Conservation (phyloP, 1,284 basidiomycete genomes). For the Apiotrichum sp. region DNA sequence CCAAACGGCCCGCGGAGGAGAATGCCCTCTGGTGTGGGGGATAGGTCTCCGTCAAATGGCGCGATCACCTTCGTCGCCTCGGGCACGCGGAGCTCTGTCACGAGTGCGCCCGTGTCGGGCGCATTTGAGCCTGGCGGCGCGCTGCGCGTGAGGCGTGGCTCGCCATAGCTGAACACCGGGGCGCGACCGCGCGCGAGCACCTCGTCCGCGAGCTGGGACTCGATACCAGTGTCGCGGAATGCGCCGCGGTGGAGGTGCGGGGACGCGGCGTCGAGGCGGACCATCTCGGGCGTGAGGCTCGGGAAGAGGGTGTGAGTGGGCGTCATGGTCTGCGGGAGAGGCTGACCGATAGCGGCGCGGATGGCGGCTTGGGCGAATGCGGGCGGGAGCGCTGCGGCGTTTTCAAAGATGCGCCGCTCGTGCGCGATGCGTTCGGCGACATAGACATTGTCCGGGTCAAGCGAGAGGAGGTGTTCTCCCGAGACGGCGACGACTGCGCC, state of each 20-base stretch:
- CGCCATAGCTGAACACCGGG: constrained; percentile 4
- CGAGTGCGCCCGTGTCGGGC: background rate
- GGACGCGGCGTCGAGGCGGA: constrained; percentile 4
- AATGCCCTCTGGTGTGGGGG: background rate
- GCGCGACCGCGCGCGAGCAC: background rate
- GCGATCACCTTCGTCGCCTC: background rate
- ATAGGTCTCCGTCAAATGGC: background rate
- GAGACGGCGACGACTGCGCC: constrained; percentile 7
- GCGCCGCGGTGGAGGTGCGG: constrained; percentile 5
- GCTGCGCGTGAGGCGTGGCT: constrained; percentile 2
- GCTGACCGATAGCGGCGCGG: background rate
- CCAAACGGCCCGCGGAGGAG: constrained; percentile 1
- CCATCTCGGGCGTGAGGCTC: background rate
- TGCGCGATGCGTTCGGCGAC: constrained; percentile 3
- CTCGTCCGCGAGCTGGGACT: background rate
- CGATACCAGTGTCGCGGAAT: background rate
- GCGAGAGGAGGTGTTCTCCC: constrained; percentile 3
- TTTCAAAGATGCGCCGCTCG: constrained; percentile 12
- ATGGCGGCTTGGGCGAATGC: constrained; percentile 1
- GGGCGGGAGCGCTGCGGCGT: background rate
- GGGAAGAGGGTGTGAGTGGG: background rate
- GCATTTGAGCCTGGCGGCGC: background rate
- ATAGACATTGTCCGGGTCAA: constrained; percentile 10
- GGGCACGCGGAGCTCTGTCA: background rate
- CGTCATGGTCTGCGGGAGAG: background rate